Base-by-base conservation (phyloP, 1,284 basidiomycete species). In the Xerocomus minutiporus region DNA sequence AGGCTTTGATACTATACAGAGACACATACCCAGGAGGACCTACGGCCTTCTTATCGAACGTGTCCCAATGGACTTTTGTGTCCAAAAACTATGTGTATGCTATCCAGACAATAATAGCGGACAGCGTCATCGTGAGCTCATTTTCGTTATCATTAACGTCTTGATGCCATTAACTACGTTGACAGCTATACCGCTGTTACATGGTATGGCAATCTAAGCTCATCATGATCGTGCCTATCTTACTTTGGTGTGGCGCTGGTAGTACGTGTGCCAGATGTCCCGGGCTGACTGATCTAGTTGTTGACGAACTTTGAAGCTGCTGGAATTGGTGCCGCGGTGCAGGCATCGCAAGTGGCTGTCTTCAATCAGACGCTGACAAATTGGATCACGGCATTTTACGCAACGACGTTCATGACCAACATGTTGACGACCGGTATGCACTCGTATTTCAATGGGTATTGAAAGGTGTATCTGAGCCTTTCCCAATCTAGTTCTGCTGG, bases 11-110 rank as follows among this genome's bases (percentile, higher is more conserved):
- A 23, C 13, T 32, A 9, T 34, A 51, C 29, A 4, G 34, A 8
- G 34, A 36, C 26, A 43, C 48, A 12, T 44, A 36, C 13, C 36
- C 43, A 29, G 29, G 23, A 26, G 43, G 36, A 17, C 23, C 43
- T 17, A 25, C 32, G 3, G 29, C 50, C 11, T 51, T 51, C 23
- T 40, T 50, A 20, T 23, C 31, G 29, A 36, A 46, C 23, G 36
- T 45, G 36, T 26, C 44, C 6, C 50, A 51, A 39, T 51, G 50
- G 43, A 51, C 43, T 3, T 51, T 51, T 26, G 42, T 46, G 23
- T n/a, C 43, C 43, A 51, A 45, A 17, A 51, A 46, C 5, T 43
- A 35, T 26, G 26, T 51, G 28, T 45, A 51, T n/a, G 29, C 25
- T 1, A 15, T 26, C 25, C 50, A 46, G 36, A 46, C 50, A 9